Evolutionary conservation across 306 rosid species (phyloP), one percentile per base, ranked within the genome.

Genomic region (Fragaria nilgerrensis): DNA sequence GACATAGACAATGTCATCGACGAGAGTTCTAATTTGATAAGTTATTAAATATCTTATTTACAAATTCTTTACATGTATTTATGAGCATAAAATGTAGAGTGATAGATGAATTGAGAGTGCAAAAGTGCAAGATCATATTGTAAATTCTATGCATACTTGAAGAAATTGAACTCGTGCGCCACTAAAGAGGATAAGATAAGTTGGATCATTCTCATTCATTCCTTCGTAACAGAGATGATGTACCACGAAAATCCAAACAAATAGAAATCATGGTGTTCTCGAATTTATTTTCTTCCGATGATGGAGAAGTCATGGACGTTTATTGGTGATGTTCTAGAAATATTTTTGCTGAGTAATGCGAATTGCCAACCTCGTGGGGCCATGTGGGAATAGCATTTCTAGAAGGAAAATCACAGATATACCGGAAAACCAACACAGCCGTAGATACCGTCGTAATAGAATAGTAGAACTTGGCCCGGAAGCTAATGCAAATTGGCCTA

Each of bases 331-430:
- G 69, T 64, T 65, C 70, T 65, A 37, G 70, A 65, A 65, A 19
- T 6, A 23, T 9, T 8, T 9, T 15, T 37, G 48, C 15, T 36
- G 41, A 17, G 15, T 66, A 32, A 27, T 64, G 44, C 14, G 43
- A 63, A 61, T 61, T 14, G 67, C 67, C 67, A 64, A 64, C 69
- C 69, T 34, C 70, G 15, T 66, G 70, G 48, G 70, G 47, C 47
- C 70, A 36, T 36, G 47, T 37, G 70, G 70, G 70, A 65, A 19
- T 14, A 63, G n/a, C 39, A 16, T 45, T 66, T 66, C 70, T 37
- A 66, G 70, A 66, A 66, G 47, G 29, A 66, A 9, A 20, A 37
- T 66, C 70, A 66, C 70, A 36, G 11, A 37, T 19, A 19, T 8
- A 37, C 48, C 17, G 16, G 70, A 11, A 66, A 66, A 37, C 5